Conservation (phyloP, 345 rosid genomes). For the Eucalyptus marginata region DNA sequence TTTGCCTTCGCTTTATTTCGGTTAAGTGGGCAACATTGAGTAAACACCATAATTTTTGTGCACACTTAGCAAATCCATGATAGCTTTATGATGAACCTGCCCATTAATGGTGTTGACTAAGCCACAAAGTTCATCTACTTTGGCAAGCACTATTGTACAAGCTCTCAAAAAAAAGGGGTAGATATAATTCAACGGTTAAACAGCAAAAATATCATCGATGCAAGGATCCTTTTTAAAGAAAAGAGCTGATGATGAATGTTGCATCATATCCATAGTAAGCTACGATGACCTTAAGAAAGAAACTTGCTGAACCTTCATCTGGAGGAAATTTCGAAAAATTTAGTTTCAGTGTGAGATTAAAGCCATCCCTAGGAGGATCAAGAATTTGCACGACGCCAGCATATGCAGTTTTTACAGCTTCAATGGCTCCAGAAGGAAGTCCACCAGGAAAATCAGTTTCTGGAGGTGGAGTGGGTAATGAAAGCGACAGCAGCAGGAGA, state of each 20-base stretch:
- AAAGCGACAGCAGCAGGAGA: constrained; percentile 57
- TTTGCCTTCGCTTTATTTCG: background rate
- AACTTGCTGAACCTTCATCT: constrained; percentile 71
- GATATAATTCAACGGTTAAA: background rate
- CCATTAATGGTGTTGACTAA: background rate
- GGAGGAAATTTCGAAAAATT: constrained; percentile 80
- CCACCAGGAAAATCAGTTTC: constrained; percentile 72
- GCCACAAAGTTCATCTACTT: background rate
- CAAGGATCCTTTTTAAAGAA: background rate
- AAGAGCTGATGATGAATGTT: background rate
- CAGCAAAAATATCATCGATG: background rate
- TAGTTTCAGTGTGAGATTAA: constrained; percentile 81
- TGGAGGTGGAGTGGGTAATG: constrained; percentile 82
- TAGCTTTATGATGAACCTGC: background rate
- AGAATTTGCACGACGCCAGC: constrained; percentile 78
- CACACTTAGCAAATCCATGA: background rate
- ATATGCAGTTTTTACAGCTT: constrained; percentile 82
- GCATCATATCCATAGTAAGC: constrained; percentile 4
- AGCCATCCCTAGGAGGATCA: constrained; percentile 98
- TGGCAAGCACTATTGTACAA: background rate
- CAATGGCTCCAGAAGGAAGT: constrained; percentile 90
- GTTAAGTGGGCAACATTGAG: background rate
- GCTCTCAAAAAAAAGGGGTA: background rate
- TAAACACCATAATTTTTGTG: background rate
- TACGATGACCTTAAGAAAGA: constrained; percentile 36